A percentile compares a stretch with the other conserved stretches of the same genome.
These are phyloP conservation scores for Cercospora citrullina DNA, from an alignment of 2,329 filamentous ascomycete genomes.

Conservation along the genomic window DNA sequence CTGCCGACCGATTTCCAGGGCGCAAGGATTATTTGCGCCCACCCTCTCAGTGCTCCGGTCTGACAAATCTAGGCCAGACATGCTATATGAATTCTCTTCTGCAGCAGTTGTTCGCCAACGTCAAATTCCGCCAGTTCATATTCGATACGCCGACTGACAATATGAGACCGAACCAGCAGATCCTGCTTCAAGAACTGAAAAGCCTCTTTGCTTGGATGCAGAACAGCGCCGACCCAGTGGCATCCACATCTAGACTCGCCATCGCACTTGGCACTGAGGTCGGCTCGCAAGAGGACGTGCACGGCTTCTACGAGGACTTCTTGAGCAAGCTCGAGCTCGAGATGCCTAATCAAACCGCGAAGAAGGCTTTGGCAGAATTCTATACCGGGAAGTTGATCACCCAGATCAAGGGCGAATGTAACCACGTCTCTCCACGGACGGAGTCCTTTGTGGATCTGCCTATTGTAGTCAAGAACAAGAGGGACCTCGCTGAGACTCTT, in stretches of 20 bases:
- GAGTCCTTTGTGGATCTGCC: conserved; percentile 94
- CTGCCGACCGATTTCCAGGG: conserved; percentile 25
- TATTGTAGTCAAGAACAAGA: conserved; percentile 93
- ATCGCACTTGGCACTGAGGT: conserved; percentile 81
- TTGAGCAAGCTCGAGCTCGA: conserved; percentile 90
- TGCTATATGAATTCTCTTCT: conserved; percentile 96
- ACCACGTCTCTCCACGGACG: conserved; percentile 85
- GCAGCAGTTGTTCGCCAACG: conserved; percentile 95
- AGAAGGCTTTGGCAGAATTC: conserved; percentile 73
- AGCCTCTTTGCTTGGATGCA: conserved; percentile 84
- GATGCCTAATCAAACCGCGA: conserved; percentile 66
- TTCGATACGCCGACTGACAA: conserved; percentile 49
- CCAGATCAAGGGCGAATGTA: conserved; percentile 91
- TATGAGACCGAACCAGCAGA: conserved; percentile 61
- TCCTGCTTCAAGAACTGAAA: conserved; percentile 74
- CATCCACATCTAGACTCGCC: conserved; percentile 73
- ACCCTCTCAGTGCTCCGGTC: conserved; percentile 49
- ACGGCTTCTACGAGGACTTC: conserved; percentile 93
- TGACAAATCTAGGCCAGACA: conserved; percentile 92
- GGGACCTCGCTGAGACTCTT: conserved; percentile 78
- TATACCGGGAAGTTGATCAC: conserved; percentile 91
- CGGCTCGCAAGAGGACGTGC: conserved; percentile 92
- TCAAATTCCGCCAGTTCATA: conserved; percentile 82
- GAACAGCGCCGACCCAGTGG: conserved; percentile 69
- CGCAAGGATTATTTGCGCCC: conserved; percentile 47